Percentiles rank a stretch among this genome's conserved stretches.
Conservation (phyloP, 345 rosid genomes). For the Acer negundo region DNA sequence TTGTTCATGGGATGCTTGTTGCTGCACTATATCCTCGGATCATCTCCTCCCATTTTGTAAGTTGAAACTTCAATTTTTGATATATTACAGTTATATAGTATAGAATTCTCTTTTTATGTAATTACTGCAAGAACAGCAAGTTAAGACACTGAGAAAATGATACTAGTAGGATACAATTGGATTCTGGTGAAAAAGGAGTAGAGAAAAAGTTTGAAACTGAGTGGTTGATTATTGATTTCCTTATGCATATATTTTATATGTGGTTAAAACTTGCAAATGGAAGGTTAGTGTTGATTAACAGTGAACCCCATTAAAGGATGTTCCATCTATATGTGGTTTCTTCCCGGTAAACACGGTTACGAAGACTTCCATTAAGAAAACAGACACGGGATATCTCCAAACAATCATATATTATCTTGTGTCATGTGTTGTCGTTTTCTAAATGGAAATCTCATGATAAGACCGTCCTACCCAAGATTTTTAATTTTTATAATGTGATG, state of each 20-base stretch:
- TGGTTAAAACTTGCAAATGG: neutral
- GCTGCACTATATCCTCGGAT: conserved; percentile 82
- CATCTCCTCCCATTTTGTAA: conserved; percentile 76
- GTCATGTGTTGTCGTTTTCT: no score
- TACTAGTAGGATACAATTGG: neutral
- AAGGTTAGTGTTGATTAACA: neutral
- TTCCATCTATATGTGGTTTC: no score
- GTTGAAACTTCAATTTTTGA: conserved; percentile 20
- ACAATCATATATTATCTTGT: neutral
- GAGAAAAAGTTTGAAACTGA: neutral
- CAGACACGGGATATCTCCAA: no score
- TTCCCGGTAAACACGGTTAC: no score
- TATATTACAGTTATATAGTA: neutral
- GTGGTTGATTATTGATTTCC: neutral
- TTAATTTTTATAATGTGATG: neutral
- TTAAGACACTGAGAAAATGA: neutral
- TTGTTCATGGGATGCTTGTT: conserved; percentile 92
- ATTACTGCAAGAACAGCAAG: neutral
- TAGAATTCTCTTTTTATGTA: neutral
- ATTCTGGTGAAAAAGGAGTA: no score
- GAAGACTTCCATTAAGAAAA: no score
- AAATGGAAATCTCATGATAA: neutral
- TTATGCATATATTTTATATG: neutral
- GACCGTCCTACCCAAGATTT: neutral
- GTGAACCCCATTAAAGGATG: neutral